phyloP scores from a whole-genome alignment of 2,329 filamentous ascomycete genomes.

The Pyrenochaeta sp. region DNA sequence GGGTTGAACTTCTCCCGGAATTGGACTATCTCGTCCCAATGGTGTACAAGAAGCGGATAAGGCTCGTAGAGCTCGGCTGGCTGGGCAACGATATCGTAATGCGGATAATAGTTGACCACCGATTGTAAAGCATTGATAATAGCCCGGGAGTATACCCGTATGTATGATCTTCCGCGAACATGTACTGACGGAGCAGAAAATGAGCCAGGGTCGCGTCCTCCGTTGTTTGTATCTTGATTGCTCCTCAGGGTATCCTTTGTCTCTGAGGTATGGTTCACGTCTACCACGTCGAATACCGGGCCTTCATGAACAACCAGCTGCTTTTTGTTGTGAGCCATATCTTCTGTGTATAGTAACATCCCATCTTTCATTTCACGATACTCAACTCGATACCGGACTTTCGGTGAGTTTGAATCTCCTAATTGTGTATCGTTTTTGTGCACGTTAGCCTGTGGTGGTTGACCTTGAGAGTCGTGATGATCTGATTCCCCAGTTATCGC shows the following conservation, averaged over 20 bases:
- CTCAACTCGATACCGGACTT: not conserved
- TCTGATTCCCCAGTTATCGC: no score
- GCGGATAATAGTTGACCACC: conserved; percentile 11
- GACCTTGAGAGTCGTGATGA: not conserved
- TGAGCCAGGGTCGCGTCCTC: not conserved
- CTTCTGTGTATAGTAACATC: not conserved
- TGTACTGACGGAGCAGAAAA: not conserved
- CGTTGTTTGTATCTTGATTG: not conserved
- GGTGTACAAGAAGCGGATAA: conserved; percentile 5
- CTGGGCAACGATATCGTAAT: not conserved
- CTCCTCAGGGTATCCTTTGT: conserved; percentile 3
- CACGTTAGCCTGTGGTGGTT: not conserved
- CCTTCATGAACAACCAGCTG: not conserved
- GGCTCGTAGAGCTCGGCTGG: conserved; percentile 3
- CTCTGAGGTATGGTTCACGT: conserved; percentile 2
- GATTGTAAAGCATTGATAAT: conserved; percentile 8
- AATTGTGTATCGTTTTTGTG: not conserved
- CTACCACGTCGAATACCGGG: conserved; percentile 3
- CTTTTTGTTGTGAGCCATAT: not conserved
- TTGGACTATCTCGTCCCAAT: not conserved
- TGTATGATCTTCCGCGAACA: not conserved
- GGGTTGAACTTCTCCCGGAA: conserved; percentile 4
- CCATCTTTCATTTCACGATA: not conserved
- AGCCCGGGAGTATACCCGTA: conserved; percentile 6
- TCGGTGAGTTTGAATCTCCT: not conserved